Conservation (phyloP, 2,329 filamentous ascomycete genomes). For the Penicillium sp. region DNA sequence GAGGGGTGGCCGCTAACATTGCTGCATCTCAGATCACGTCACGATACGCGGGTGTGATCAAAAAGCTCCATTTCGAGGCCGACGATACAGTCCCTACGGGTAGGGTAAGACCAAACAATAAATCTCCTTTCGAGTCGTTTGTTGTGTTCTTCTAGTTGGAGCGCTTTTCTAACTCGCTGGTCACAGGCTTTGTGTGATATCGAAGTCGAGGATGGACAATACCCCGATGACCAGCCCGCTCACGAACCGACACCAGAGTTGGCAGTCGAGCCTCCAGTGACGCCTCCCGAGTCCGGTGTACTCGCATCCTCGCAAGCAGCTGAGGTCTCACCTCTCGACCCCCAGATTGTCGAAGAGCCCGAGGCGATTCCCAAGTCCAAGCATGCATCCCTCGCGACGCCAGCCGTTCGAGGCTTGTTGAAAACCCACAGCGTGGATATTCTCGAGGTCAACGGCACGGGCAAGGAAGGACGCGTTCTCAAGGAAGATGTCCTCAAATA, state of each 20-base stretch:
- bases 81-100: conserved; percentile 96
- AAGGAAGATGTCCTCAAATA: conserved; percentile 86
- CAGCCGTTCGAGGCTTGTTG: conserved; percentile 80
- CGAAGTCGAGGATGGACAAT: conserved; percentile 75
- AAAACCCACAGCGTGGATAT: conserved; percentile 77
- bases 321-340: conserved; percentile 13
- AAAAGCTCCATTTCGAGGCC: conserved; percentile 90
- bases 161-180: not conserved
- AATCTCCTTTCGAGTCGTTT: not conserved
- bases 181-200: conserved; percentile 80
- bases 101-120: conserved; percentile 42
- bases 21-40: conserved; percentile 74
- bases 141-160: not conserved
- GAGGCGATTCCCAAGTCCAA: conserved; percentile 44
- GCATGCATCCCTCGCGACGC: conserved; percentile 74
- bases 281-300: conserved; percentile 10
- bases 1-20: conserved; percentile 7
- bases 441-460: conserved; percentile 70
- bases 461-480: conserved; percentile 80
- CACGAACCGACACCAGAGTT: conserved; percentile 24
- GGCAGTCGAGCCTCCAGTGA: conserved; percentile 17
- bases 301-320: conserved; percentile 9
- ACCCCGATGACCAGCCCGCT: conserved; percentile 49
- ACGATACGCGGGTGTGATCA: conserved; percentile 89
- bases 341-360: conserved; percentile 2